Conservation (phyloP, 106 monocot genomes). For the Platanthera guangdongensis region DNA sequence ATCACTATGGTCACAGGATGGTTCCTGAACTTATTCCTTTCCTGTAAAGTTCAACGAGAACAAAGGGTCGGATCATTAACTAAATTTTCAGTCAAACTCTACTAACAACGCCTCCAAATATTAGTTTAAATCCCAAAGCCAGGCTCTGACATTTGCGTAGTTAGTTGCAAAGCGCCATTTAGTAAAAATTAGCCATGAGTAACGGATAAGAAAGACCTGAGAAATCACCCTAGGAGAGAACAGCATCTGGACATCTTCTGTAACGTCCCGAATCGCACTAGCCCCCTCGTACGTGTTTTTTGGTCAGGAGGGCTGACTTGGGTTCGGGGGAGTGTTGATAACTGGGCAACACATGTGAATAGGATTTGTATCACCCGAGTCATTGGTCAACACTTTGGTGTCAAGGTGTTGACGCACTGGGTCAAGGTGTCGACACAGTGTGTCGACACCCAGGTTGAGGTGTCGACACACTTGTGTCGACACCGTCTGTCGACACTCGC, state of each 20-base stretch:
- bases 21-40: constrained; percentile 14
- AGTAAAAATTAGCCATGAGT: neutral
- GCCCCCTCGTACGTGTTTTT: too few relatives aligned
- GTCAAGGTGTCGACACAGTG: too few relatives aligned
- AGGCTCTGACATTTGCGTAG: neutral
- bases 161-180: neutral
- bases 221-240: constrained; percentile 12
- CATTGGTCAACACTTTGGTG: too few relatives aligned
- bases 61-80: neutral
- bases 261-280: too few relatives aligned
- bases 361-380: too few relatives aligned
- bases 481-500: too few relatives aligned
- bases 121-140: neutral
- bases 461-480: too few relatives aligned
- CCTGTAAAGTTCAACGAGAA: neutral
- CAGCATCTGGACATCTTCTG: constrained; percentile 15
- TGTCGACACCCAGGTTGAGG: too few relatives aligned
- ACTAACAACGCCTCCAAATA: neutral
- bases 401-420: too few relatives aligned
- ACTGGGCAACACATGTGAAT: too few relatives aligned
- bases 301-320: too few relatives aligned
- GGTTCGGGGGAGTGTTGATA: too few relatives aligned
- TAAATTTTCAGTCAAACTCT: neutral
- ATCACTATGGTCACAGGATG: constrained; percentile 9
- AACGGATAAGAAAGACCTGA: constrained; percentile 10